Conservation (phyloP, 805 yeast genomes). For the Lipomyces kockii region DNA sequence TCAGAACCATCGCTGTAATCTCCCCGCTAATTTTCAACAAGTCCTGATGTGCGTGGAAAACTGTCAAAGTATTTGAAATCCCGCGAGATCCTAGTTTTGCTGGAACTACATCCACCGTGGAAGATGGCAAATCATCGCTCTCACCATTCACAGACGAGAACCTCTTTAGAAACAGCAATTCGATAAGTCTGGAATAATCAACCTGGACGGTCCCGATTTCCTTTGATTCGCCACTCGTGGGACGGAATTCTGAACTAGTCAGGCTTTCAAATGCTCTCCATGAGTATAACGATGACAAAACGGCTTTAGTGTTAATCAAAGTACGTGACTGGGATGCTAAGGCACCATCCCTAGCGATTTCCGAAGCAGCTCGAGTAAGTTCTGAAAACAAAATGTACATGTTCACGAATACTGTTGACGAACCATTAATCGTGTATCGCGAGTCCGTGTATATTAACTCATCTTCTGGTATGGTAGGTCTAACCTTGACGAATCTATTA, state of each 20-base stretch:
- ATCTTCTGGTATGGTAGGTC: constrained; percentile 33
- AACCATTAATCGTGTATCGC: constrained; percentile 31
- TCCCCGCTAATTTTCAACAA: constrained; percentile 32
- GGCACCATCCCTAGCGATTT: not conserved
- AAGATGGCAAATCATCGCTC: constrained; percentile 7
- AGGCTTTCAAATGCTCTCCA: constrained; percentile 21
- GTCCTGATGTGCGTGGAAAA: constrained; percentile 33
- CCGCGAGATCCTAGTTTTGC: constrained; percentile 37
- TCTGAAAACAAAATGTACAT: constrained; percentile 17
- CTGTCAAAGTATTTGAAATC: constrained; percentile 31
- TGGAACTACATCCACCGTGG: constrained; percentile 19
- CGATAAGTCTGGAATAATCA: constrained; percentile 14
- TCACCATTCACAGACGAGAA: constrained; percentile 17
- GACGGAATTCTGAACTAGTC: not conserved
- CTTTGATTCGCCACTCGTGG: not conserved
- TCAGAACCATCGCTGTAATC: constrained; percentile 29
- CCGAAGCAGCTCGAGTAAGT: constrained; percentile 10
- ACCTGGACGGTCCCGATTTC: not conserved
- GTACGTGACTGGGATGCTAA: constrained; percentile 7
- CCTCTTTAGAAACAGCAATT: constrained; percentile 25
- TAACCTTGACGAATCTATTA: constrained; percentile 23
- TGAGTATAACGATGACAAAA: constrained; percentile 27
- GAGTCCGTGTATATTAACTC: constrained; percentile 30
- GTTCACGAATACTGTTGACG: constrained; percentile 34
- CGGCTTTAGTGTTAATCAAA: constrained; percentile 23